phyloP scores from a whole-genome alignment of 2,329 filamentous ascomycete genomes.

The Pseudogymnoascus sp. region DNA sequence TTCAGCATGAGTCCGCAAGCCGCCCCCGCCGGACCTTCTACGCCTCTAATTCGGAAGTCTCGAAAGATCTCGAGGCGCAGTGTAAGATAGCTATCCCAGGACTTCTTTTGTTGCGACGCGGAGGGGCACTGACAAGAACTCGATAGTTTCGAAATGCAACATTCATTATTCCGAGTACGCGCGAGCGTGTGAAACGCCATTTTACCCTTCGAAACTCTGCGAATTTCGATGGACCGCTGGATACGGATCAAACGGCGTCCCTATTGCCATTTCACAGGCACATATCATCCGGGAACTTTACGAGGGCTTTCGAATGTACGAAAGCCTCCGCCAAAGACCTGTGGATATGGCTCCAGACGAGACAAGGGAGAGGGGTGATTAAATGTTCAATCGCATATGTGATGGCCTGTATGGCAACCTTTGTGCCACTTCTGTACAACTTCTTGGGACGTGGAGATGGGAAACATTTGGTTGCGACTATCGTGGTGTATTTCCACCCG shows the following conservation, averaged over 20 bases:
- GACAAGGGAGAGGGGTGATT: constrained; percentile 68
- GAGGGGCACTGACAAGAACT: neutral
- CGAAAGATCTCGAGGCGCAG: constrained; percentile 19
- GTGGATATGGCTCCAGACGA: constrained; percentile 58
- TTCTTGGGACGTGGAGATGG: constrained; percentile 78
- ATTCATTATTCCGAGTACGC: constrained; percentile 77
- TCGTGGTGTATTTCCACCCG: constrained; percentile 93
- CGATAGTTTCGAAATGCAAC: constrained; percentile 70
- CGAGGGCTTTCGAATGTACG: constrained; percentile 27
- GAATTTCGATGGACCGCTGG: constrained; percentile 18
- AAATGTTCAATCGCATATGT: constrained; percentile 90
- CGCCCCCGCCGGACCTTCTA: constrained; percentile 20
- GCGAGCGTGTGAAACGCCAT: constrained; percentile 71
- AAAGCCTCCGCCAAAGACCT: constrained; percentile 32
- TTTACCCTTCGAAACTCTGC: constrained; percentile 62
- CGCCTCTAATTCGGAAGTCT: constrained; percentile 18
- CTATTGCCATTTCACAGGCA: constrained; percentile 15
- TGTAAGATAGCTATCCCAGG: constrained; percentile 16
- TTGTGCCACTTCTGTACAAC: constrained; percentile 62
- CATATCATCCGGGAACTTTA: constrained; percentile 25
- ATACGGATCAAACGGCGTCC: constrained; percentile 10
- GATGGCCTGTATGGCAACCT: constrained; percentile 77
- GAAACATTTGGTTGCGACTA: constrained; percentile 87
- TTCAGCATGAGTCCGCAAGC: constrained; percentile 25
- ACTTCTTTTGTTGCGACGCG: constrained; percentile 1